phyloP scores from a whole-genome alignment of 768 basidiomycete species.

The Tricholoma furcatifolium region DNA sequence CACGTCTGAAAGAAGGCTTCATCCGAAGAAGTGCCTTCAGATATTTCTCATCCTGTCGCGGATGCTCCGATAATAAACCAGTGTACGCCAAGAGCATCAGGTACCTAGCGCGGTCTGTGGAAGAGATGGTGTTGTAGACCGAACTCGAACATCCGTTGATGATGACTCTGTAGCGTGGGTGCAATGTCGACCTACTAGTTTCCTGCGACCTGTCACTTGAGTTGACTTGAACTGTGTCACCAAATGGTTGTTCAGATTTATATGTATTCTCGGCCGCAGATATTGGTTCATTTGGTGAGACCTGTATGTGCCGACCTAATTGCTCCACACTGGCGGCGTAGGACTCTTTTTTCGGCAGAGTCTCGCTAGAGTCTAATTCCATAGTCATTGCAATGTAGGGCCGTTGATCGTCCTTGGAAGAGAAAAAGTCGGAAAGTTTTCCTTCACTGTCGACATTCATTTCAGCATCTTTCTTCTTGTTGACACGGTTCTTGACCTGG shows the following conservation, averaged over 20 bases:
- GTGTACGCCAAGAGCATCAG: background rate
- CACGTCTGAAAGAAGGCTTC: background rate
- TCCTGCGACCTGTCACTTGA: too few relatives aligned
- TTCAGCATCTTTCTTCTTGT: too few relatives aligned
- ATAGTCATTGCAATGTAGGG: too few relatives aligned
- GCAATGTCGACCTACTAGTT: too few relatives aligned
- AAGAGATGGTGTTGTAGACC: background rate
- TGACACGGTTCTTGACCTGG: background rate
- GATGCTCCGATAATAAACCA: background rate
- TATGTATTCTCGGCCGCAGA: too few relatives aligned
- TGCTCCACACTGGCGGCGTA: too few relatives aligned
- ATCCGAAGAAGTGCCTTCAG: background rate
- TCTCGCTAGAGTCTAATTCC: too few relatives aligned
- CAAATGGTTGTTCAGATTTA: too few relatives aligned
- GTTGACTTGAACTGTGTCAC: too few relatives aligned
- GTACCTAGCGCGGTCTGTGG: background rate
- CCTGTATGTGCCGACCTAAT: too few relatives aligned
- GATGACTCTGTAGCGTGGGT: background rate
- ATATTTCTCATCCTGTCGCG: background rate
- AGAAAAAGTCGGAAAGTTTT: background rate
- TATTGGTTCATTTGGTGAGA: too few relatives aligned
- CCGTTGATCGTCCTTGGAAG: background rate
- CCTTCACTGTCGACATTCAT: slow-evolving; percentile 3
- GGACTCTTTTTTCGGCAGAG: too few relatives aligned
- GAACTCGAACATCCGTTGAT: background rate